Conservation (phyloP, 352 stramenopile species). For the Lagenidium sp. region DNA sequence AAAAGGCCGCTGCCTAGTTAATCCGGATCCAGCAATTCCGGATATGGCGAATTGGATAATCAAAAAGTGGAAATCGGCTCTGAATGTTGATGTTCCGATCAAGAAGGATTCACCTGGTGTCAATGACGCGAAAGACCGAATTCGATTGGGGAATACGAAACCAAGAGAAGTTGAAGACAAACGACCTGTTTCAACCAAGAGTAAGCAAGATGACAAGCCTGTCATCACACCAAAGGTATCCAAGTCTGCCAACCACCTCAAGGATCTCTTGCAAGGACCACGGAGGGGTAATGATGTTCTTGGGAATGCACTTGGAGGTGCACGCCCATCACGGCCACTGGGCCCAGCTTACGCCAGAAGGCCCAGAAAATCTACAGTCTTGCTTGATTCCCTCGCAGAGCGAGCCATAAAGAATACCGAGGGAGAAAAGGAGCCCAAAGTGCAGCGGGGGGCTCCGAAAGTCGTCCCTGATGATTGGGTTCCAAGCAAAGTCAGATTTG, state of each 20-base stretch:
- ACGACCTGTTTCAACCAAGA: no score
- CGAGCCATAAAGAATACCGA: background rate
- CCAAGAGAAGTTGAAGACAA: no score
- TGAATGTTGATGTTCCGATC: no score
- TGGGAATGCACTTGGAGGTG: background rate
- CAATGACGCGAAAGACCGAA: no score
- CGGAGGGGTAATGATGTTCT: background rate
- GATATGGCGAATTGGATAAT: slow-evolving; percentile 45
- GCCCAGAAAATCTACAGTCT: background rate
- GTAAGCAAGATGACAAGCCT: no score
- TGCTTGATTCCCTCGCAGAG: background rate
- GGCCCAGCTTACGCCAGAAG: background rate
- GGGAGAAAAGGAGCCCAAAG: background rate
- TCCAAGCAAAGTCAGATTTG: slow-evolving; percentile 14
- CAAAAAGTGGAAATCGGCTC: slow-evolving; percentile 38
- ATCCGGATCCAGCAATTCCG: slow-evolving; percentile 14
- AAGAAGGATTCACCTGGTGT: no score
- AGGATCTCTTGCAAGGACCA: background rate
- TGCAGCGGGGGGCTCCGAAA: background rate
- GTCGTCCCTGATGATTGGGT: slow-evolving; percentile 5
- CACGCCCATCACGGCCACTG: background rate
- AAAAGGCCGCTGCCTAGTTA: slow-evolving; percentile 16
- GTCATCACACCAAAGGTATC: no score
- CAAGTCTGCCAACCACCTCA: background rate
- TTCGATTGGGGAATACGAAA: no score